Percentiles rank a stretch among this genome's conserved stretches.
Conservation (phyloP, 371 early-diverging fungal species). For the Actinomucor elegans region DNA sequence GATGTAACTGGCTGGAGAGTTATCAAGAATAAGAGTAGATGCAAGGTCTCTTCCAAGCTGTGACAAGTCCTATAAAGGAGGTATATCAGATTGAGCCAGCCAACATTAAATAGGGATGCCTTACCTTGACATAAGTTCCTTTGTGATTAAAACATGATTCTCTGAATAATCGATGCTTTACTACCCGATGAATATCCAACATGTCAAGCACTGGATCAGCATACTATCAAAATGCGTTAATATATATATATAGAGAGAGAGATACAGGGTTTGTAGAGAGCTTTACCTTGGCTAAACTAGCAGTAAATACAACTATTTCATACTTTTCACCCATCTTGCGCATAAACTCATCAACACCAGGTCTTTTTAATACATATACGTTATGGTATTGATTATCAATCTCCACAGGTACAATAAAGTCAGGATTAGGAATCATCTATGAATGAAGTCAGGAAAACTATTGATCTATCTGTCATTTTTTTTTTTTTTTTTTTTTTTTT, state of each 20-base stretch:
- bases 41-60: slow-evolving; percentile 85
- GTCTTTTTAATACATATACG: slow-evolving; percentile 94
- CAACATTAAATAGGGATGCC: neutral
- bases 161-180: slow-evolving; percentile 91
- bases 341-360: slow-evolving; percentile 93
- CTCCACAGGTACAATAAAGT: slow-evolving; percentile 86
- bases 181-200: slow-evolving; percentile 82
- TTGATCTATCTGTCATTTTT: too few species aligned
- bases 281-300: slow-evolving; percentile 88
- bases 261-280: too few species aligned
- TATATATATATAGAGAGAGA: neutral
- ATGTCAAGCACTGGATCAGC: slow-evolving; percentile 96
- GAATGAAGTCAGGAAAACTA: too few species aligned
- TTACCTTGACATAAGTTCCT: slow-evolving; percentile 95
- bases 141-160: slow-evolving; percentile 94
- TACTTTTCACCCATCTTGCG: slow-evolving; percentile 82
- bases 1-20: slow-evolving; percentile 92
- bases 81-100: slow-evolving; percentile 2
- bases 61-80: slow-evolving; percentile 64
- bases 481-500: too few species aligned
- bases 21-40: slow-evolving; percentile 83
- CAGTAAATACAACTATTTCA: slow-evolving; percentile 96
- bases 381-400: slow-evolving; percentile 91
- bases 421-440: slow-evolving; percentile 77
- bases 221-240: slow-evolving; percentile 67